Conservation (phyloP, 306 rosid species). For the Casuarina equisetifolia region DNA sequence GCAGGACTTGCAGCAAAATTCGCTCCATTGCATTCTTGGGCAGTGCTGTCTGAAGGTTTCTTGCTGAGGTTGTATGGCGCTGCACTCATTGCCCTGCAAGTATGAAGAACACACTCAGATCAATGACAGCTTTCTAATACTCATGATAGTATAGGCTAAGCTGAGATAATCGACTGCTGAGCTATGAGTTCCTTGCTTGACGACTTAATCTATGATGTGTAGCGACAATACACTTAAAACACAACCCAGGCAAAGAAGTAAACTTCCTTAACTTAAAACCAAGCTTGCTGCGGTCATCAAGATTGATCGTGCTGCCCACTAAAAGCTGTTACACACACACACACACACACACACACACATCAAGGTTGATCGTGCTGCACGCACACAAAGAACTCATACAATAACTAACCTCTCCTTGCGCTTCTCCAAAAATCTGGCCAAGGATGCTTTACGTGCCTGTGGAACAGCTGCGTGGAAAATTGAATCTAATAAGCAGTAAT, state of each 20-base stretch:
- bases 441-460: conserved; percentile 90
- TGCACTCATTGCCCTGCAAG: conserved; percentile 70
- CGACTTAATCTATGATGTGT: not conserved
- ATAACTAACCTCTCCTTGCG: conserved; percentile 82
- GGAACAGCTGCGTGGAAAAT: conserved; percentile 61
- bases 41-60: conserved; percentile 47
- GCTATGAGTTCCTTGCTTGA: not conserved
- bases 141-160: not conserved
- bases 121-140: conserved; percentile 11
- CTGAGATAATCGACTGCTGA: not conserved
- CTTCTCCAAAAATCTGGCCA: conserved; percentile 87
- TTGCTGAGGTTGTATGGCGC: conserved; percentile 67
- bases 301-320: too few species aligned
- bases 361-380: too few species aligned
- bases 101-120: conserved; percentile 16
- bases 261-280: too few species aligned
- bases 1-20: conserved; percentile 35
- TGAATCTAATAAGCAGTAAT: conserved; percentile 13
- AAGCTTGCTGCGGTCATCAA: too few species aligned
- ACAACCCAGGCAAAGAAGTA: too few species aligned
- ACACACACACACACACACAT: too few species aligned
- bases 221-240: too few species aligned
- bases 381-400: not conserved
- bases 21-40: conserved; percentile 53
- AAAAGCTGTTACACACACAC: too few species aligned